These are phyloP conservation scores for Claviceps digitariae DNA, from an alignment of 2,329 filamentous ascomycete species.

Conservation along the genomic window DNA sequence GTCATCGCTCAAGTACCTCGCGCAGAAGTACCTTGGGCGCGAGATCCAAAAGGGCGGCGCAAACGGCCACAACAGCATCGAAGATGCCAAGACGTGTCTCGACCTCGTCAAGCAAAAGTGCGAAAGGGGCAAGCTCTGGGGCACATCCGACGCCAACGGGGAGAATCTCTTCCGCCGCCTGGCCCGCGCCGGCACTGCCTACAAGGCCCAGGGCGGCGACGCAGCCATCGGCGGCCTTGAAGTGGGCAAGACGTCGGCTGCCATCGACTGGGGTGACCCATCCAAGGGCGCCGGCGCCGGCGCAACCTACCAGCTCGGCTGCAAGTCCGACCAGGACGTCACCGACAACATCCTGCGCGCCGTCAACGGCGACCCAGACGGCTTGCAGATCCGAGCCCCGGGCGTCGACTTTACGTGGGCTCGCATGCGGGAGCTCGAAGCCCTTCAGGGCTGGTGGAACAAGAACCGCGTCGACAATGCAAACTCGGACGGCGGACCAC, in stretches of 20 bases:
- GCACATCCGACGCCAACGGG: slow-evolving; percentile 59
- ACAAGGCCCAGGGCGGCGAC: slow-evolving; percentile 46
- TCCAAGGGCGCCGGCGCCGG: slow-evolving; percentile 41
- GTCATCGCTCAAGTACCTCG: slow-evolving; percentile 78
- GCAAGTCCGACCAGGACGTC: slow-evolving; percentile 46
- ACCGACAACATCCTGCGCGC: slow-evolving; percentile 41
- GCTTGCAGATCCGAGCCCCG: slow-evolving; percentile 41
- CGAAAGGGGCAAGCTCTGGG: slow-evolving; percentile 81
- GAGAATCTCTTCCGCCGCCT: slow-evolving; percentile 88
- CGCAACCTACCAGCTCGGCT: slow-evolving; percentile 43
- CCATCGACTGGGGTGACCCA: slow-evolving; percentile 84
- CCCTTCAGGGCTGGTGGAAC: slow-evolving; percentile 55
- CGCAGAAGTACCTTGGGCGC: slow-evolving; percentile 70
- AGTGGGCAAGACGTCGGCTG: slow-evolving; percentile 51
- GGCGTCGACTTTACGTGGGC: slow-evolving; percentile 56
- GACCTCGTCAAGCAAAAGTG: slow-evolving; percentile 94
- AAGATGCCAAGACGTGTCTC: slow-evolving; percentile 82
- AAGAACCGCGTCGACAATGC: slow-evolving; percentile 32
- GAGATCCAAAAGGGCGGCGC: slow-evolving; percentile 76
- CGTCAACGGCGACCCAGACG: slow-evolving; percentile 43
- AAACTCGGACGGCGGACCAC: slow-evolving; percentile 20
- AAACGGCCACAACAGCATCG: slow-evolving; percentile 75
- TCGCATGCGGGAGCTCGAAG: slow-evolving; percentile 51
- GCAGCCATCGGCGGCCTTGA: slow-evolving; percentile 42
- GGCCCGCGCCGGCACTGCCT: slow-evolving; percentile 45